phyloP scores from a whole-genome alignment of 2,329 filamentous ascomycete genomes.

The Fusarium poae region DNA sequence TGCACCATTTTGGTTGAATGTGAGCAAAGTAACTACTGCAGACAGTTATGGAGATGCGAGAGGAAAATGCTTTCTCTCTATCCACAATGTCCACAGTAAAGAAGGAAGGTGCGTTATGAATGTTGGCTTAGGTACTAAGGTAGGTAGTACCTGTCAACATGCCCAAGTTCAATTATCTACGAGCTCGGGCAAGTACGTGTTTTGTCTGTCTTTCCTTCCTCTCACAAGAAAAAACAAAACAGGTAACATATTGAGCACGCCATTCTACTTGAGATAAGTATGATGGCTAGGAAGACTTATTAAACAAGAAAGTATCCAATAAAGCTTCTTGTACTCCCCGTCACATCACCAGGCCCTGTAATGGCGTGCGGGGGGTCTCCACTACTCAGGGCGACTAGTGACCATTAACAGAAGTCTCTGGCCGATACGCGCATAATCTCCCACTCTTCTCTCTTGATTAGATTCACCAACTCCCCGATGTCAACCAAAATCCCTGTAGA shows the following conservation, averaged over 20 bases:
- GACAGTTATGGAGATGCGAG: not conserved
- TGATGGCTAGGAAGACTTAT: slow-evolving; percentile 6
- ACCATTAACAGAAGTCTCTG: slow-evolving; percentile 31
- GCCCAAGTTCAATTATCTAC: not conserved
- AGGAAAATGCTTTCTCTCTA: not conserved
- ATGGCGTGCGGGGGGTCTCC: slow-evolving; percentile 48
- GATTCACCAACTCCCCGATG: slow-evolving; percentile 36
- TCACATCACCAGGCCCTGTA: slow-evolving; percentile 37
- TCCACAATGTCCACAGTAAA: slow-evolving; percentile 2
- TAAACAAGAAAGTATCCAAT: slow-evolving; percentile 36
- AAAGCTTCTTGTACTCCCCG: slow-evolving; percentile 31
- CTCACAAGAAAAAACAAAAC: not conserved
- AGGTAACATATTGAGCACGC: slow-evolving; percentile 35
- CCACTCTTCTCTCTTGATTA: slow-evolving; percentile 19
- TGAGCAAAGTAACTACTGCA: not conserved
- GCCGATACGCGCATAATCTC: slow-evolving; percentile 30
- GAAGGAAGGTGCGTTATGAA: slow-evolving; percentile 1
- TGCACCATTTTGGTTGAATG: not conserved
- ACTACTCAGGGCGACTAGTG: slow-evolving; percentile 15
- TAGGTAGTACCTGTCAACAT: not conserved
- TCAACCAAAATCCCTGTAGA: not conserved
- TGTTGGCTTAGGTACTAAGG: too few relatives aligned
- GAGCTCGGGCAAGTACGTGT: not conserved
- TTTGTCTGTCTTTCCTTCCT: not conserved
- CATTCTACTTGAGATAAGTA: slow-evolving; percentile 16